Conservation (phyloP, 805 yeast species). For the Saccharomycopsis malanga region DNA sequence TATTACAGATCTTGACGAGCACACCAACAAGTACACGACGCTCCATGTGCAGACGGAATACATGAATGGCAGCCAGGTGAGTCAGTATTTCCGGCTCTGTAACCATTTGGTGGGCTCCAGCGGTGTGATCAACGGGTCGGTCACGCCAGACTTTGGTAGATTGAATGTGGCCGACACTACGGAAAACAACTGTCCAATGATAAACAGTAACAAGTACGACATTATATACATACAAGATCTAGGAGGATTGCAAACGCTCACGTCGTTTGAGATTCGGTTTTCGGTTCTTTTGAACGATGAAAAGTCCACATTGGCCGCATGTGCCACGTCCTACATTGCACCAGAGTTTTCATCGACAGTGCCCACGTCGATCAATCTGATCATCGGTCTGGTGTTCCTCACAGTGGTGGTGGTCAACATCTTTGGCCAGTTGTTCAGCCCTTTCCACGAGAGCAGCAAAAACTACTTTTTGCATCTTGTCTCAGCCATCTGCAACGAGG, state of each 20-base stretch:
- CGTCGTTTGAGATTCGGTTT: slow-evolving; percentile 39
- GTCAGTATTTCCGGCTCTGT: slow-evolving; percentile 39
- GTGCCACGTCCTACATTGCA: slow-evolving; percentile 42
- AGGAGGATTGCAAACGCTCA: slow-evolving; percentile 31
- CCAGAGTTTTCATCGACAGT: slow-evolving; percentile 38
- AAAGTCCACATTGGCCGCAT: slow-evolving; percentile 36
- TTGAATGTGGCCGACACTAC: neutral
- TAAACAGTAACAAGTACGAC: slow-evolving; percentile 24
- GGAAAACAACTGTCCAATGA: slow-evolving; percentile 28
- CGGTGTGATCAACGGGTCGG: neutral
- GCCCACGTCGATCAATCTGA: slow-evolving; percentile 33
- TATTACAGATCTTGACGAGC: slow-evolving; percentile 38
- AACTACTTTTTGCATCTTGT: slow-evolving; percentile 46
- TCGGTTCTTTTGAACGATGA: slow-evolving; percentile 36
- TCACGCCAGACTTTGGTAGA: slow-evolving; percentile 3
- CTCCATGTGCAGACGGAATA: slow-evolving; percentile 39
- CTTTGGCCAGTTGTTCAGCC: slow-evolving; percentile 39
- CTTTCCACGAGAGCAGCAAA: slow-evolving; percentile 48
- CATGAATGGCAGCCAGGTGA: slow-evolving; percentile 36
- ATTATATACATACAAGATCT: slow-evolving; percentile 26
- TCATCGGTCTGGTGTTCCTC: slow-evolving; percentile 36
- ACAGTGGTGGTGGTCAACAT: slow-evolving; percentile 32
- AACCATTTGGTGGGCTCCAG: slow-evolving; percentile 20
- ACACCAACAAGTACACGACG: slow-evolving; percentile 43
- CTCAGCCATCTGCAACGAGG: slow-evolving; percentile 52